Evolutionary conservation across 768 basidiomycete genomes (phyloP), one percentile per base, ranked within the genome.

Genomic region (Naganishia friedmannii): DNA sequence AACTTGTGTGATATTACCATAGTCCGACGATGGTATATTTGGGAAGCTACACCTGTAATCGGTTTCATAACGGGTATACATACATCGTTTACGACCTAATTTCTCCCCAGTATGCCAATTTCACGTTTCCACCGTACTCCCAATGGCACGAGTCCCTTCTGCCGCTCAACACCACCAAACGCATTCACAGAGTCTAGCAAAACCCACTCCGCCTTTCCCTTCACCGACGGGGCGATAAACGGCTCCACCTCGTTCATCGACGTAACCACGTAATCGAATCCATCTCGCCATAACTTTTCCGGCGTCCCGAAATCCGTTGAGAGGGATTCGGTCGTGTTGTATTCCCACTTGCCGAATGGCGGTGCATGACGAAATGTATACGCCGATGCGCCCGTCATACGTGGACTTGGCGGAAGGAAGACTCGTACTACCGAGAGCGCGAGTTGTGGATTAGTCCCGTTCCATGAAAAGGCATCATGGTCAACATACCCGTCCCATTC

Each of bases 321-420:
- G n/a, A 12, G 69, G 48, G 71, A 70, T 79, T 96, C 93, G 0
- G 90, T 89, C 83, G 93, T 95, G 82, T 91, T 86, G 82, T 93
- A 95, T 45, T 81, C 83, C 89, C 90, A 92, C 34, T 42, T 53
- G 9, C 34, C 37, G 21, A n/a, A 55, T 17, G 48, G 21, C 29
- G 23, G n/a, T 73, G 58, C 4, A 65, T 83, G 77, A 65, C 85
- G 72, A 73, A 77, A 84, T 1, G 92, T 86, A 84, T 97, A 96
- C 66, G 93, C 87, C 0, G 92, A 90, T 2, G 92, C 90, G 2
- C 96, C 95, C 0, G 89, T 92, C 80, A 95, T 93, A 1, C 92
- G 86, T 72, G 94, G 90, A 63, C 87, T 88, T 53, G 96, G 87
- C 76, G 94, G 90, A 3, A 95, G 86, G 69, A 88, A 86, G 45